Evolutionary conservation across 768 basidiomycete species (phyloP), one percentile per base, ranked within the genome.

Genomic region (Postia placenta): DNA sequence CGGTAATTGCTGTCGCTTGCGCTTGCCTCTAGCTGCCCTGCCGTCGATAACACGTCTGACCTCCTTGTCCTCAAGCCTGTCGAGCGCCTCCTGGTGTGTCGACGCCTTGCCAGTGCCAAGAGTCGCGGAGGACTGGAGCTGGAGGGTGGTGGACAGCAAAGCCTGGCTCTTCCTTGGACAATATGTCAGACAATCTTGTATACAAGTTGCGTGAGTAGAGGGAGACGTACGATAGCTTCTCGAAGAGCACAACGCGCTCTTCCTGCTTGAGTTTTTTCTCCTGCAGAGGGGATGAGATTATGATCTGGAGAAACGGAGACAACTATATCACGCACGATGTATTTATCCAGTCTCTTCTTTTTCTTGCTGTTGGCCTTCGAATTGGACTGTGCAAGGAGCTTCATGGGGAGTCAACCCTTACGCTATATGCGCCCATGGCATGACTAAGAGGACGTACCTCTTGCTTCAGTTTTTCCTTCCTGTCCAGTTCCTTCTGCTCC

Each of bases 211-310:
- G 14, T 17, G 9, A 26, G 26, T n/a, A n/a, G n/a, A n/a, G n/a
- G n/a, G 36, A 15, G 27, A 78, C 82, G 53, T 69, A 92, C 92
- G 82, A 77, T 52, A 96, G 72, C 64, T 88, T 92, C 55, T 89
- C 80, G 47, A 95, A 82, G 12, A 96, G 74, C 17, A 74, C 64
- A 3, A 80, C 60, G 39, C 92, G 79, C 52, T 91, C 90, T 60
- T 96, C 93, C 63, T 92, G 90, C 68, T 87, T 91, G 42, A 95
- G 69, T 67, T 94, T 94, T 69, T 93, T 93, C 43, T 91, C 87
- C 91, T 93, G 53, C 42, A 49, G 1, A 39, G 5, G 36, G 24
- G 46, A 53, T 11, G 51, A 51, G 11, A 51, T 26, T 45, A 24
- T 33, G 7, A 33, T 7, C 15, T 33, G 30, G 15, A 7, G 30